Evolutionary conservation across 768 basidiomycete species (phyloP), one percentile per base, ranked within the genome.

Genomic region (Cystobasidium ongulense): DNA sequence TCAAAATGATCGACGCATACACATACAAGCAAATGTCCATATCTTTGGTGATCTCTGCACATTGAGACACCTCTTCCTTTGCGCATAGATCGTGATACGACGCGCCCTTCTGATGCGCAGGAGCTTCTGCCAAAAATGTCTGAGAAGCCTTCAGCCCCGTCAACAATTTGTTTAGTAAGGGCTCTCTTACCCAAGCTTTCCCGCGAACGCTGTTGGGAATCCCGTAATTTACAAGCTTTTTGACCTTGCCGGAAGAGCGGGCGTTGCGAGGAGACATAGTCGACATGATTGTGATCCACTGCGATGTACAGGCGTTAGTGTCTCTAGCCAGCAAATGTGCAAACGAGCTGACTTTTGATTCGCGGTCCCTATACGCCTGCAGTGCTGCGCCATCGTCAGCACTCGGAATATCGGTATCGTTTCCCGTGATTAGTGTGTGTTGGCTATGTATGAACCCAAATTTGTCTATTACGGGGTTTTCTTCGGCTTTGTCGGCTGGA

Each of bases 1-100:
- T 33, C 4, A 66, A 57, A 10, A 72, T 17, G 2, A 38, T 29
- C 29, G 25, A 17, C 8, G 25, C 46, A 17, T 41, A 17, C 8
- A 39, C 46, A 17, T 36, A 65, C 41, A 74, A 73, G 25, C 33
- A 35, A 21, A 15, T 15, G 18, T 52, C 25, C 1, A 74, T 43
- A 38, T 74, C 73, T 29, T 33, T 27, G 25, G 46, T 50, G 27
- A 74, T 50, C 8, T 33, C 27, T 13, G 1, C 39, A 7, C 29
- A 50, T 17, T 35, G 8, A 1, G 46, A 23, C 1, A 50, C 3
- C 23, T 31, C 53, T 17, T 52, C 39, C 38, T 54, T 23, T 5
- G 52, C 38, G 25, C 52, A 59, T 1, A 75, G 74, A 35, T 74
- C 57, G 50, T 75, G 36, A 46, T 74, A 75, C 21, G 63, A 21